Percentiles rank a stretch among this genome's conserved stretches.
phyloP scores from a whole-genome alignment of 140 eudicot genomes.

The Flaveria floridana region DNA sequence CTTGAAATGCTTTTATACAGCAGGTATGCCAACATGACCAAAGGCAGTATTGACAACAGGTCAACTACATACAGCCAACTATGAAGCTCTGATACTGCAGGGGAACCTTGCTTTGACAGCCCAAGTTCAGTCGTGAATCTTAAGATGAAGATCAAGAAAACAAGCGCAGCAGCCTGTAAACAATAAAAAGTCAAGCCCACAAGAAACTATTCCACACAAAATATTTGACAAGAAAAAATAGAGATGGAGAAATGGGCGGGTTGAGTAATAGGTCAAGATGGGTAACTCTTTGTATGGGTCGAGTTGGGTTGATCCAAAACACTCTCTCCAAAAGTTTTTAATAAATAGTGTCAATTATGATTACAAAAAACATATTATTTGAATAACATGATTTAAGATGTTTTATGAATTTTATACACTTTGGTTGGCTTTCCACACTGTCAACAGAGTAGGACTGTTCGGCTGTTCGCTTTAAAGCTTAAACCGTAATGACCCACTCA shows the following conservation, averaged over 20 bases:
- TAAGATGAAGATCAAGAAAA: constrained; percentile 56
- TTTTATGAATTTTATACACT: not conserved
- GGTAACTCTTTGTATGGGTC: constrained; percentile 16
- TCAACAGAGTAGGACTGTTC: not conserved
- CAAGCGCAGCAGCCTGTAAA: constrained; percentile 61
- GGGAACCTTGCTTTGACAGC: constrained; percentile 75
- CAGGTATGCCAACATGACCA: constrained; percentile 55
- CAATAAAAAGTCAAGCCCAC: constrained; percentile 27
- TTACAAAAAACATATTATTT: not conserved
- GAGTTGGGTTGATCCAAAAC: not conserved
- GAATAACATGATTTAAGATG: not conserved
- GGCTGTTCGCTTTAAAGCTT: not conserved
- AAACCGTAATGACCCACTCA: not conserved
- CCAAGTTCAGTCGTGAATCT: constrained; percentile 69
- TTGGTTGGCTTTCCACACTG: not conserved
- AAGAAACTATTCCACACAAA: not conserved
- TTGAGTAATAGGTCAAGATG: not conserved
- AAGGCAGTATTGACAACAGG: constrained; percentile 49
- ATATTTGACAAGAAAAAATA: not conserved
- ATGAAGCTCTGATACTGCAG: constrained; percentile 39
- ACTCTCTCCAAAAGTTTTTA: not conserved
- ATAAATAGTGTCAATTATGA: not conserved
- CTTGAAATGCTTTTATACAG: constrained; percentile 45
- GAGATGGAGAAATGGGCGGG: not conserved
- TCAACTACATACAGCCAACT: constrained; percentile 52